Conservation (phyloP, 2,329 filamentous ascomycete species). For the Xylariaceae sp. region DNA sequence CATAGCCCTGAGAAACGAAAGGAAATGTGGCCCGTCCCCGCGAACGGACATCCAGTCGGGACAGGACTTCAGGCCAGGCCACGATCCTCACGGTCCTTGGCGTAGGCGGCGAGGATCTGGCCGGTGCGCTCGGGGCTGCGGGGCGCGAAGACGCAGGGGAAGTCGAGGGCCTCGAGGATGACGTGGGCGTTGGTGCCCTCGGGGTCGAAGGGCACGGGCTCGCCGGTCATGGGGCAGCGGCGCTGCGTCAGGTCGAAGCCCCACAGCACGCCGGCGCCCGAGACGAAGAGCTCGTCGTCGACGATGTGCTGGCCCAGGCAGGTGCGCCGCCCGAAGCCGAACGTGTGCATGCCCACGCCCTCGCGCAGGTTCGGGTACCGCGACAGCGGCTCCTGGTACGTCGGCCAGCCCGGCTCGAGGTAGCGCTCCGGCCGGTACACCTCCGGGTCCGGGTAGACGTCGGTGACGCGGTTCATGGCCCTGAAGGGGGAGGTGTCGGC, state of each 20-base stretch:
- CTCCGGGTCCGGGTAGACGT: constrained; percentile 56
- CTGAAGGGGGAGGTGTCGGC: constrained; percentile 21
- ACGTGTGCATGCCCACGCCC: constrained; percentile 51
- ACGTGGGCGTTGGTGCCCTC: constrained; percentile 44
- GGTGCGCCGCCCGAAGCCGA: constrained; percentile 56
- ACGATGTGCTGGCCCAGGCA: constrained; percentile 57
- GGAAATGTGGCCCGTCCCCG: too few species aligned
- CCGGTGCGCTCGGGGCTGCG: constrained; percentile 31
- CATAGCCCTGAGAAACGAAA: too few species aligned
- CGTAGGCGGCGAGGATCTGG: constrained; percentile 30
- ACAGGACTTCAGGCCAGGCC: too few species aligned
- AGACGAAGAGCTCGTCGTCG: constrained; percentile 50
- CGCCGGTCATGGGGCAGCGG: constrained; percentile 34
- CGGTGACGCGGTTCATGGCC: constrained; percentile 50
- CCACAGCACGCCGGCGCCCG: constrained; percentile 41
- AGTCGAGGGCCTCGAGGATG: constrained; percentile 43
- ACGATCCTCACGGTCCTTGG: constrained; percentile 25
- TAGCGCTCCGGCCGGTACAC: constrained; percentile 55
- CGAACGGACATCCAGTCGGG: too few species aligned
- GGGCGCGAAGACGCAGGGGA: constrained; percentile 36
- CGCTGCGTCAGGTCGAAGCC: constrained; percentile 36
- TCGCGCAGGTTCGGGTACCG: constrained; percentile 56
- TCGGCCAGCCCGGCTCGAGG: constrained; percentile 54
- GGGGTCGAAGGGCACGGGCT: constrained; percentile 36
- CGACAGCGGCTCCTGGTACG: constrained; percentile 56